phyloP scores from a whole-genome alignment of 805 yeast species.

The Ogataea methanolica region DNA sequence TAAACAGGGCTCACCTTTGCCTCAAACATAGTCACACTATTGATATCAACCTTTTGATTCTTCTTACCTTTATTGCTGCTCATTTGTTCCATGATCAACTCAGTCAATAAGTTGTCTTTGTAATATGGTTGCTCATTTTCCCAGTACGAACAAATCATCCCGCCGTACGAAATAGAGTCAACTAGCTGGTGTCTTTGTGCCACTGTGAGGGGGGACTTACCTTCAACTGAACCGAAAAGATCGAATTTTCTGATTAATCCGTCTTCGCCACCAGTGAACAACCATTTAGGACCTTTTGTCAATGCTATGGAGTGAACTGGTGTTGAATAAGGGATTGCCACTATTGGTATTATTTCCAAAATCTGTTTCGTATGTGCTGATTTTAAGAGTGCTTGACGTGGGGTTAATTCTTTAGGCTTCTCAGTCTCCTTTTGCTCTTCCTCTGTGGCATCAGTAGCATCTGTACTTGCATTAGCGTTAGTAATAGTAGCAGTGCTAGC shows the following conservation, averaged over 20 bases:
- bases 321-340: constrained; percentile 79
- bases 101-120: constrained; percentile 32
- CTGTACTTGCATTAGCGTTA: background rate
- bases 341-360: constrained; percentile 76
- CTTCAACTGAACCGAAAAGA: constrained; percentile 78
- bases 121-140: constrained; percentile 88
- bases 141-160: constrained; percentile 83
- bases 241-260: constrained; percentile 91
- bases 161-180: constrained; percentile 82
- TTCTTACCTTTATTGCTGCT: constrained; percentile 12
- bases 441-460: constrained; percentile 11
- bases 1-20: constrained; percentile 81
- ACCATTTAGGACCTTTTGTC: constrained; percentile 77
- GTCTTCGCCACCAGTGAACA: constrained; percentile 94
- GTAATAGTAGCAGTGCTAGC: constrained; percentile 1
- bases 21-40: constrained; percentile 35
- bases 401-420: constrained; percentile 4
- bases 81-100: constrained; percentile 16
- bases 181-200: constrained; percentile 87
- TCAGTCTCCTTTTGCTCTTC: constrained; percentile 9
- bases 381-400: constrained; percentile 25
- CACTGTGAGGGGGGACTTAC: constrained; percentile 80
- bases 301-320: constrained; percentile 75
- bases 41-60: constrained; percentile 32
- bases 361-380: constrained; percentile 49